Conservation (phyloP, 2,329 filamentous ascomycete genomes). For the Hirsutella minnesotensis region DNA sequence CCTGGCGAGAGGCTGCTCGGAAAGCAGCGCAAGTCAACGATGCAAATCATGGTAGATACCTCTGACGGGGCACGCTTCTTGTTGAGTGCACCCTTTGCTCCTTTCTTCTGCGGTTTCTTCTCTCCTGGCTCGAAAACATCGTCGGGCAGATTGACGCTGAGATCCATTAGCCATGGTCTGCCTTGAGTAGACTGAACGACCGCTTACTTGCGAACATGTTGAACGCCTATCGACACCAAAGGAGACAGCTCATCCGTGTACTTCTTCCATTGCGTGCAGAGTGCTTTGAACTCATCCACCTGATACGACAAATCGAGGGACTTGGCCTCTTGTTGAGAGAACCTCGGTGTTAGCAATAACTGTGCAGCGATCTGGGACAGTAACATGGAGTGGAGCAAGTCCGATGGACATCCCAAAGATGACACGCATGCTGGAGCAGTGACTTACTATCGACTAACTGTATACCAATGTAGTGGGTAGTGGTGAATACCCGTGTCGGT, state of each 20-base stretch:
- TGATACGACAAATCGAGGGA: conserved; percentile 69
- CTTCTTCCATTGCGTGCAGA: conserved; percentile 63
- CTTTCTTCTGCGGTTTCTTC: conserved; percentile 52
- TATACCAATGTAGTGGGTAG: conserved; percentile 88
- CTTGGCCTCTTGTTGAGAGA: conserved; percentile 43
- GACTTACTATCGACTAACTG: conserved; percentile 62
- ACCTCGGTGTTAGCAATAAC: conserved; percentile 15
- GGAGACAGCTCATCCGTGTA: conserved; percentile 61
- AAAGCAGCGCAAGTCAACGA: conserved; percentile 4
- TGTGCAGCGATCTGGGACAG: too few relatives aligned
- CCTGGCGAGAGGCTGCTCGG: conserved; percentile 4
- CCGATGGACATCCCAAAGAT: too few relatives aligned
- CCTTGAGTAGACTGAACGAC: neutral
- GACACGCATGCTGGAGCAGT: neutral
- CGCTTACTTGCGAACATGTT: conserved; percentile 74
- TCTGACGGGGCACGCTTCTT: conserved; percentile 40
- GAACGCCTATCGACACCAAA: conserved; percentile 55
- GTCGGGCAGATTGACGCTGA: conserved; percentile 73
- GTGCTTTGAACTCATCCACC: conserved; percentile 76
- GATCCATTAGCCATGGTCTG: conserved; percentile 1
- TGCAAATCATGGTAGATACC: conserved; percentile 21
- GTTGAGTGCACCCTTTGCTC: conserved; percentile 23
- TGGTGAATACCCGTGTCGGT: conserved; percentile 57
- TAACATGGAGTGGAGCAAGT: too few relatives aligned
- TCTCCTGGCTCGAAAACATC: conserved; percentile 83